These are phyloP conservation scores for Gossypioides kirkii DNA, from an alignment of 345 rosid genomes.

Conservation along the genomic window DNA sequence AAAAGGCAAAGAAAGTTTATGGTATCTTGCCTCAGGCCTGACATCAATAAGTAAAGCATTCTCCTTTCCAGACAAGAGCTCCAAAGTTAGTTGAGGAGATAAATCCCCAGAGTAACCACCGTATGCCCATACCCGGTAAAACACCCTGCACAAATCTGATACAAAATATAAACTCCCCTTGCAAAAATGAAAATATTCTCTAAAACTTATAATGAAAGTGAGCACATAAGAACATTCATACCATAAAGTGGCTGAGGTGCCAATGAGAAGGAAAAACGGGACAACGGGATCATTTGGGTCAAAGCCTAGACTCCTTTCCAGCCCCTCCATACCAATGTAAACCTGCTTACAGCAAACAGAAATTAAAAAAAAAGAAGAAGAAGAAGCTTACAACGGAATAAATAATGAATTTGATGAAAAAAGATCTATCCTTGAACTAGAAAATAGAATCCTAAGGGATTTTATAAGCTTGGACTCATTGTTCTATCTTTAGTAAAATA, in stretches of 20 bases:
- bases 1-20: conserved; percentile 21
- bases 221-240: conserved; percentile 47
- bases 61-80: conserved; percentile 64
- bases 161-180: conserved; percentile 45
- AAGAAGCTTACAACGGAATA: neutral
- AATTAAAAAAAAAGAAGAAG: conserved; percentile 4
- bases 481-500: neutral
- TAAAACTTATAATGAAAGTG: neutral
- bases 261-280: conserved; percentile 56
- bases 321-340: conserved; percentile 45
- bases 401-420: conserved; percentile 4
- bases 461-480: neutral
- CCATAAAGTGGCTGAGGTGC: conserved; percentile 75
- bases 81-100: conserved; percentile 65
- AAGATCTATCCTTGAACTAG: conserved; percentile 2
- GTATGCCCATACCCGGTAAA: conserved; percentile 66
- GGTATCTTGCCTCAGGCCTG: conserved; percentile 88
- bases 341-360: conserved; percentile 31
- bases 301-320: conserved; percentile 73
- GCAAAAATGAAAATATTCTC: conserved; percentile 19
- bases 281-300: conserved; percentile 84
- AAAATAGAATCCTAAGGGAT: neutral
- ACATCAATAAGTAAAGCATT: conserved; percentile 76
- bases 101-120: conserved; percentile 90
- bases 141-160: conserved; percentile 89